A percentile compares a stretch with the other conserved stretches of the same genome.
Conservation (phyloP, 2,329 filamentous ascomycete species). For the Alternaria postmessia region DNA sequence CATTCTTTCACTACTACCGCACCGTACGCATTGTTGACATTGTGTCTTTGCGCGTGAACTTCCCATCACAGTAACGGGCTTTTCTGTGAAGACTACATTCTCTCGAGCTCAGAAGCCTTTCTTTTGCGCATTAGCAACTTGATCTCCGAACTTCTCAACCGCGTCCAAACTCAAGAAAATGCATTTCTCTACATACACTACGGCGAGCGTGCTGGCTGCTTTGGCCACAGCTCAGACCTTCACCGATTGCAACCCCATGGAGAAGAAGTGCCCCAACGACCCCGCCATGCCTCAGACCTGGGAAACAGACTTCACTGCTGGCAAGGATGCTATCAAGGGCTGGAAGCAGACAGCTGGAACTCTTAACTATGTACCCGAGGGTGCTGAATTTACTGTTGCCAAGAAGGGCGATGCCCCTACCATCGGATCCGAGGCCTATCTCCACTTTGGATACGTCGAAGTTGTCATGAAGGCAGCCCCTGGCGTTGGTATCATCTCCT, state of each 20-base stretch:
- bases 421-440: constrained; percentile 79
- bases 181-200: constrained; percentile 40
- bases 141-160: constrained; percentile 2
- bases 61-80: constrained; percentile 7
- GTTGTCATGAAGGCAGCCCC: constrained; percentile 78
- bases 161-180: constrained; percentile 29
- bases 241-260: constrained; percentile 55
- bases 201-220: constrained; percentile 43
- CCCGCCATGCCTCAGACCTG: constrained; percentile 52
- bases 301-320: constrained; percentile 56
- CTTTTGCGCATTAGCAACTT: neutral
- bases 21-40: constrained; percentile 27
- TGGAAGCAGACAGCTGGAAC: constrained; percentile 51
- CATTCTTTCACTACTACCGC: constrained; percentile 37
- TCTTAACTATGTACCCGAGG: constrained; percentile 55
- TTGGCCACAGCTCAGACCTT: constrained; percentile 55
- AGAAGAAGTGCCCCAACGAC: constrained; percentile 56
- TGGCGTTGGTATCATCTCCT: constrained; percentile 79
- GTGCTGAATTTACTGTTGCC: constrained; percentile 60
- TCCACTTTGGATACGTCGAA: constrained; percentile 85
- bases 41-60: constrained; percentile 20
- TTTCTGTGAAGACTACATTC: constrained; percentile 45
- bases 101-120: constrained; percentile 8
- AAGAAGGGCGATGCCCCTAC: constrained; percentile 65
- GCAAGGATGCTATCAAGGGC: constrained; percentile 47